phyloP scores from a whole-genome alignment of 2,329 filamentous ascomycete genomes.

The Cladophialophora chaetospira region DNA sequence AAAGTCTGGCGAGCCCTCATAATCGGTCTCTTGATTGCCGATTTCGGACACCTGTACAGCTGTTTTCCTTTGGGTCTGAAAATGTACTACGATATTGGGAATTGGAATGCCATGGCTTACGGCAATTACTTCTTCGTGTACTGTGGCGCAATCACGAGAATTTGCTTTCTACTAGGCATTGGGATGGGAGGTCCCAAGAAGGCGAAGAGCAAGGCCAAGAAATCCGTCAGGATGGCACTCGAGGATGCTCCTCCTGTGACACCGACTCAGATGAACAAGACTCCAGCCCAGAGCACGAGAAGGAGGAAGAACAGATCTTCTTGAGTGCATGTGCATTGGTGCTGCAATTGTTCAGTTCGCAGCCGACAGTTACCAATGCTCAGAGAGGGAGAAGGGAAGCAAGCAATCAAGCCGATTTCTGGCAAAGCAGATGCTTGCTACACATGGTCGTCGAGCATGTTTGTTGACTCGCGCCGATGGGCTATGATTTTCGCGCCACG shows the following conservation, averaged over 20 bases:
- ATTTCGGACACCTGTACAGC: conserved; percentile 73
- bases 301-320: conserved; percentile 26
- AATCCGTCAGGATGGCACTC: conserved; percentile 18
- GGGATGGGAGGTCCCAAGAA: conserved; percentile 41
- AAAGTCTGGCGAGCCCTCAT: conserved; percentile 71
- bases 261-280: conserved; percentile 25
- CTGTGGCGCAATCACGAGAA: conserved; percentile 60
- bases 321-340: too few relatives aligned
- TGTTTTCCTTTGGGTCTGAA: conserved; percentile 60
- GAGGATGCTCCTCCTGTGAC: conserved; percentile 19
- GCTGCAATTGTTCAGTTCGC: too few relatives aligned
- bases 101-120: conserved; percentile 69
- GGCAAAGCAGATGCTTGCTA: too few relatives aligned
- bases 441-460: too few relatives aligned
- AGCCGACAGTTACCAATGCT: too few relatives aligned
- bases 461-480: too few relatives aligned
- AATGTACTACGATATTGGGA: conserved; percentile 64
- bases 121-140: conserved; percentile 74
- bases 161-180: conserved; percentile 61
- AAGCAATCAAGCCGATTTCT: too few relatives aligned
- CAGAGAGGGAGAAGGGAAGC: too few relatives aligned
- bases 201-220: conserved; percentile 23
- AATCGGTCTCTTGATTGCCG: conserved; percentile 69
- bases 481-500: too few relatives aligned
- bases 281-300: conserved; percentile 27